phyloP scores from a whole-genome alignment of 2,329 filamentous ascomycete species.

The Penicillium sp. region DNA sequence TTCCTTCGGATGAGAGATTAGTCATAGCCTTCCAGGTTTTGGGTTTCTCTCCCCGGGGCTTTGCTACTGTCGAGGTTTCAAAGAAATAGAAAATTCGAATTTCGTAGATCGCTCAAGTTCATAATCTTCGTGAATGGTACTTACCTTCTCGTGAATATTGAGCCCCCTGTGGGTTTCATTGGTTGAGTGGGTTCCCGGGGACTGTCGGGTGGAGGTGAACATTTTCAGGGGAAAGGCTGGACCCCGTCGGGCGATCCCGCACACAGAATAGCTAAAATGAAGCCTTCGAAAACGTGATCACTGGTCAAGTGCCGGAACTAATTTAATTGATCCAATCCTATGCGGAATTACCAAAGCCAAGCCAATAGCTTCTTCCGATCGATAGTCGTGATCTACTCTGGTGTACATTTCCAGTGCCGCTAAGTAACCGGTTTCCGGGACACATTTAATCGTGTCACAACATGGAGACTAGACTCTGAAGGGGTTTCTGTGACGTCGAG shows the following conservation, averaged over 20 bases:
- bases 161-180: neutral
- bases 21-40: neutral
- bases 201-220: neutral
- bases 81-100: neutral
- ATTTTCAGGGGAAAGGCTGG: neutral
- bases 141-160: neutral
- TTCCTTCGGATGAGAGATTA: neutral
- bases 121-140: neutral
- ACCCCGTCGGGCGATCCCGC: neutral
- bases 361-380: neutral
- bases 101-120: neutral
- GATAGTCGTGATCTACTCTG: neutral
- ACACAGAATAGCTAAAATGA: neutral
- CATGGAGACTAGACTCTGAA: too few relatives aligned
- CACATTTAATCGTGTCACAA: neutral
- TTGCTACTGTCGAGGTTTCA: neutral
- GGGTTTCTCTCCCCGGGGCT: neutral
- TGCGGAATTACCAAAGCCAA: neutral
- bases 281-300: neutral
- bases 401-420: too few relatives aligned
- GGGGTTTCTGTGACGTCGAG: neutral
- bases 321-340: neutral
- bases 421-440: neutral
- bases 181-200: neutral
- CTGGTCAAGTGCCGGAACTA: neutral